Percentiles rank a stretch among this genome's conserved stretches.
phyloP scores from a whole-genome alignment of 257 asterid species.

The Hygrophila difformis region DNA sequence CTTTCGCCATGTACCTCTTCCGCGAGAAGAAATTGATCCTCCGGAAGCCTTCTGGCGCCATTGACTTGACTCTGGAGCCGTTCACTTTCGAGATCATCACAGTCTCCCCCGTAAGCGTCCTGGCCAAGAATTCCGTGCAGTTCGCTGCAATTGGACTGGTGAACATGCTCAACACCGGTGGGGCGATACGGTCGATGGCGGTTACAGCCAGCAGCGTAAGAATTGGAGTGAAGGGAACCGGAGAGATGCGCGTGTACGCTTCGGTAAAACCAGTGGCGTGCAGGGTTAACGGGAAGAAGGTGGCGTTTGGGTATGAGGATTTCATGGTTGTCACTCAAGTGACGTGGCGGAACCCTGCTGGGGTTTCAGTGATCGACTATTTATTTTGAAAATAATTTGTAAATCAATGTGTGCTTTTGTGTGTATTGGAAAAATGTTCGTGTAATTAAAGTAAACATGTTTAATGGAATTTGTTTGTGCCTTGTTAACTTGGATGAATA shows the following conservation, averaged over 20 bases:
- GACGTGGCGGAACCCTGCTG: constrained; percentile 20
- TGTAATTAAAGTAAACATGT: too few relatives aligned
- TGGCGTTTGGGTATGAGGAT: constrained; percentile 15
- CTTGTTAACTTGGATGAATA: too few relatives aligned
- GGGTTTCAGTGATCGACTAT: constrained; percentile 13
- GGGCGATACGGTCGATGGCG: constrained; percentile 17
- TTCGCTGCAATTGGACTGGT: constrained; percentile 37
- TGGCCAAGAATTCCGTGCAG: constrained; percentile 17
- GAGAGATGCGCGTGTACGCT: constrained; percentile 27
- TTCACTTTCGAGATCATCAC: constrained; percentile 31
- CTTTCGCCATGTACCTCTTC: constrained; percentile 28
- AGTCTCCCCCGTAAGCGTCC: constrained; percentile 18
- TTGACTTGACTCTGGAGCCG: constrained; percentile 19
- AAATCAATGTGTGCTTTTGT: too few relatives aligned
- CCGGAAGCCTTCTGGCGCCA: constrained; percentile 16
- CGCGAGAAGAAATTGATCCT: constrained; percentile 25
- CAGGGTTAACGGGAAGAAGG: constrained; percentile 12
- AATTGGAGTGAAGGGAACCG: constrained; percentile 20
- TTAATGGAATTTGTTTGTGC: too few relatives aligned
- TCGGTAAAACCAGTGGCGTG: constrained; percentile 21
- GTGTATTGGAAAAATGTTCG: too few relatives aligned
- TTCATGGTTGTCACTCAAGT: constrained; percentile 23
- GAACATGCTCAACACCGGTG: constrained; percentile 40
- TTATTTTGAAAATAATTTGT: constrained; percentile 1
- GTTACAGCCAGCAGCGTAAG: background rate